Base-by-base conservation (phyloP, 2,329 filamentous ascomycete genomes). In the Ceratocystis huliohia region DNA sequence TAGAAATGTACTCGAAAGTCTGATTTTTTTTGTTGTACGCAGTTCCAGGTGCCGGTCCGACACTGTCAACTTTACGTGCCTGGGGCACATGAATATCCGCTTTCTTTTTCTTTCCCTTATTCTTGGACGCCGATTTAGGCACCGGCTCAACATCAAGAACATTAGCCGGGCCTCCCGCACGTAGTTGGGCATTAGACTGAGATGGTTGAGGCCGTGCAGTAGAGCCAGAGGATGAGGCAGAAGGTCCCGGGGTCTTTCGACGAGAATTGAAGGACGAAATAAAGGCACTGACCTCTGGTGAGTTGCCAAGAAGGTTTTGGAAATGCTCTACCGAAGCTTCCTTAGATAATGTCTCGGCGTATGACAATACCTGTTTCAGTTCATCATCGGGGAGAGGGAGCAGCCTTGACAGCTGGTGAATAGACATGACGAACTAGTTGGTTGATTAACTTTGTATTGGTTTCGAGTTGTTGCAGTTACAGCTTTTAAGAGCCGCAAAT, bases 351-450 rank as follows among this genome's bases (percentile, higher is more conserved):
- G 86, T 88, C 45, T 84, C 79, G 1, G 89, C 86, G 74, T 96
- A 96, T 61, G 89, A 85, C 70, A 97, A 80, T 56, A 96, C 83
- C 73, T 97, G 90, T 72, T 86, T 84, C 41, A 97, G 80, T 50
- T 93, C 91, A 13, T 89, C 86, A 45, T 96, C 86, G 45, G 96
- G 91, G 10, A 97, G 80, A 6, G 91, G 91, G 0, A 99, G 81
- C 17, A 99, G 81, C 73, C 85, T 85, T 28, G 87, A 85, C 6
- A 99, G 83, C 73, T 91, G 89, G 62, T 87, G 74, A 57, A 79
- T 73, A 22, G 82, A 84, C 82, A 85, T 85, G 17, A 2, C 63
- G 41, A 7, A 53, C 28, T 37, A 10, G 28, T 20, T 57, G 20
- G 15, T 41, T 57, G 63, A 17, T 65, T 10, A 7, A 20, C 17